Percentiles rank a stretch among this genome's conserved stretches.
Evolutionary conservation across 768 basidiomycete genomes (phyloP).

Genomic region (Tricholoma matsutake): DNA sequence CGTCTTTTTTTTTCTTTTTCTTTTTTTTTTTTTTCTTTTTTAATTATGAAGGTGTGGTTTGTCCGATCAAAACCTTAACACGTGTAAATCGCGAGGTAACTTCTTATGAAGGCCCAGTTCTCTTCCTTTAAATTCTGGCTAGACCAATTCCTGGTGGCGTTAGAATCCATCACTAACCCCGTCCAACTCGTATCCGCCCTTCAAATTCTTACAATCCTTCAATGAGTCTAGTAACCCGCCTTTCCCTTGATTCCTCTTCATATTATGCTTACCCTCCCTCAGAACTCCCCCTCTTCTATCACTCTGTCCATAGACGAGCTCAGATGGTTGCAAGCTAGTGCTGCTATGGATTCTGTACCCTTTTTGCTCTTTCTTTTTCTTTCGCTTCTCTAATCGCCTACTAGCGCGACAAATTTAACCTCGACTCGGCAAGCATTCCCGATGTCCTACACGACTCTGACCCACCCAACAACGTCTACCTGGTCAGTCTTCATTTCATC

Average conservation of each 20-base stretch:
- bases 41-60: background rate
- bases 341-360: conserved; percentile 12
- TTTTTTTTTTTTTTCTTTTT: conserved; percentile 16
- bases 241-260: background rate
- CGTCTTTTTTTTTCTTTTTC: conserved; percentile 13
- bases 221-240: background rate
- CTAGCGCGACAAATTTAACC: background rate
- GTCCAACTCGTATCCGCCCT: conserved; percentile 3
- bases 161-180: conserved; percentile 2
- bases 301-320: conserved; percentile 44
- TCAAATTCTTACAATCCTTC: background rate
- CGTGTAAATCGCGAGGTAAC: conserved; percentile 46
- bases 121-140: background rate
- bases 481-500: background rate
- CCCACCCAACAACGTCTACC: background rate
- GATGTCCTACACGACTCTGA: background rate
- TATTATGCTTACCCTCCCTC: background rate
- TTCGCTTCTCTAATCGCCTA: background rate
- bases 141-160: conserved; percentile 6
- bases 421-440: background rate
- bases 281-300: conserved; percentile 16
- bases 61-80: conserved; percentile 33
- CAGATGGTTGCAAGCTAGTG: conserved; percentile 46
- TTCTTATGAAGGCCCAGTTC: conserved; percentile 8
- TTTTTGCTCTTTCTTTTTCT: too few relatives aligned